Evolutionary conservation across 2,329 filamentous ascomycete species (phyloP), one percentile per base, ranked within the genome.

Genomic region (Phoma herbarum): DNA sequence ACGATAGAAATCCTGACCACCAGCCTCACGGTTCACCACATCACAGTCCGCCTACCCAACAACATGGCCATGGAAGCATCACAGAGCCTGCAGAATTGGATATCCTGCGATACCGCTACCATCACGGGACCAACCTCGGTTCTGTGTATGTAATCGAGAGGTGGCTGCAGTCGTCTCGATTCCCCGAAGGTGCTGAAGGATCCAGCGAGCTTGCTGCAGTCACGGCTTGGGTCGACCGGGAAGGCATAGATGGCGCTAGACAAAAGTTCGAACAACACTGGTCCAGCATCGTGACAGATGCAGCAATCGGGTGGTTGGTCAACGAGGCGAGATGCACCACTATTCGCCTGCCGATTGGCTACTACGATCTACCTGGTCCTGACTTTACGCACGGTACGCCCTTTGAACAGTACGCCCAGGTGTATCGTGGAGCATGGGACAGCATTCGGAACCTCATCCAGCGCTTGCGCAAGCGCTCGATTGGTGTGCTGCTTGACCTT

Each of bases 271-370:
- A 87, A 73, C 65, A 77, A 4, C 82, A 85, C 59, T 88, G 85
- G 85, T 67, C 70, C 1, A 78, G 77, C 41, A 82, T 82, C 5
- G 71, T 86, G 28, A 79, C 78, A 10, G 81, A 85, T 45, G 72
- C 74, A 0, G 84, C 87, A 64, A 77, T 86, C 22, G 72, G 79
- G 16, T 87, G 83, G 81, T 77, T 88, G 23, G 77, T 75, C 6
- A 79, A 81, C 16, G 75, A 80, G 25, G 85, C 83, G 2, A 82
- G 80, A 50, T 85, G 84, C 64, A 87, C 84, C 4, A 83, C 83
- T 16, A 80, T 88, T 41, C 81, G 86, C n/a, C 70, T 88, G 18
- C 86, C 86, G 0, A 83, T 88, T 51, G 85, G 86, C 3, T 87
- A 85, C 71, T 88, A 83, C 67, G 84, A 82, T 4, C 78, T 88